Evolutionary conservation across 306 rosid genomes (phyloP).

Genomic region (Cercis canadensis): DNA sequence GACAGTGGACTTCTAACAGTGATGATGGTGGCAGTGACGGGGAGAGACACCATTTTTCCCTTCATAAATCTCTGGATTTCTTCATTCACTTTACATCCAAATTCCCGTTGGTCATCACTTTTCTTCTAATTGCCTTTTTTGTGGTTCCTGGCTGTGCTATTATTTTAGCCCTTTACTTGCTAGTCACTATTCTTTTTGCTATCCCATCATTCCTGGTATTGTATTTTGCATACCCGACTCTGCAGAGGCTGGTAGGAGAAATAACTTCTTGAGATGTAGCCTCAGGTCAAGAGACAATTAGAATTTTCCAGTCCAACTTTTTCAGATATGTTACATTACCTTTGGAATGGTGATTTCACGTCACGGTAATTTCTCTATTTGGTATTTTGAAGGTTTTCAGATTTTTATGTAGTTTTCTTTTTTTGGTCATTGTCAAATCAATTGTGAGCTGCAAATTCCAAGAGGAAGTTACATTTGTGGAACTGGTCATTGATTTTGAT

Average conservation of each 20-base stretch:
- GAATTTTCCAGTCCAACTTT: constrained; percentile 24
- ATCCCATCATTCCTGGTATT: constrained; percentile 75
- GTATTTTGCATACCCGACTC: constrained; percentile 76
- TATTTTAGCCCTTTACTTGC: constrained; percentile 72
- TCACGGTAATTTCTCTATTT: constrained; percentile 9
- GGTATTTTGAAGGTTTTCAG: constrained; percentile 32
- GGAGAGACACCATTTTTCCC: constrained; percentile 56
- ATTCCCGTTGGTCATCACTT: constrained; percentile 70
- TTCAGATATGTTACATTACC: constrained; percentile 10
- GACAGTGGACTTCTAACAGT: constrained; percentile 41
- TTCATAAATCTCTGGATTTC: constrained; percentile 74
- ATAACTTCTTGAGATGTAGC: constrained; percentile 66
- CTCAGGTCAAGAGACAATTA: constrained; percentile 23
- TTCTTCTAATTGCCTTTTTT: constrained; percentile 70
- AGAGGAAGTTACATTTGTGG: constrained; percentile 20
- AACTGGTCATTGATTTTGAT: constrained; percentile 29
- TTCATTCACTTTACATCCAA: constrained; percentile 78
- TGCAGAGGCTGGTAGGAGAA: constrained; percentile 76
- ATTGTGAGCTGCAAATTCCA: constrained; percentile 33
- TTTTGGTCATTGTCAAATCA: constrained; percentile 6
- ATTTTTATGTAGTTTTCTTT: constrained; percentile 19
- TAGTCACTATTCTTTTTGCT: constrained; percentile 80
- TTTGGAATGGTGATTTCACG: constrained; percentile 30
- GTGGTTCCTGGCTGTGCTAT: constrained; percentile 76
- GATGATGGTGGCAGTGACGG: constrained; percentile 39